Percentiles rank a stretch among this genome's conserved stretches.
phyloP scores from a whole-genome alignment of 768 basidiomycete genomes.

The Epithele typhae region DNA sequence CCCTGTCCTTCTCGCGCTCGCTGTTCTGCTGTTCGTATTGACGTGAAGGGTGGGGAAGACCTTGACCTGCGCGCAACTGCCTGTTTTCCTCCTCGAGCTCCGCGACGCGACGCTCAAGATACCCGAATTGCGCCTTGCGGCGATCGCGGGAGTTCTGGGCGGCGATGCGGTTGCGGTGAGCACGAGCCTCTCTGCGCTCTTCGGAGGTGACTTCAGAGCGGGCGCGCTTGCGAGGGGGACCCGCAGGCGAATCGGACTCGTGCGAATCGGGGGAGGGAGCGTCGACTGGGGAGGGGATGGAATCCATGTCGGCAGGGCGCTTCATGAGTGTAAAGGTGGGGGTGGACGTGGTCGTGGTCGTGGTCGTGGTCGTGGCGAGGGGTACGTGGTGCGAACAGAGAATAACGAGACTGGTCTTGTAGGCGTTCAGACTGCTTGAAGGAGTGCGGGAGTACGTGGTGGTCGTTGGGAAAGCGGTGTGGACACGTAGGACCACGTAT shows the following conservation, averaged over 20 bases:
- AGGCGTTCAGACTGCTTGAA: slow-evolving; percentile 20
- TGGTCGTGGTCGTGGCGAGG: neutral
- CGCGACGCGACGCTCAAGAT: slow-evolving; percentile 89
- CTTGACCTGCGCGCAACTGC: slow-evolving; percentile 54
- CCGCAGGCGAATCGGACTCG: slow-evolving; percentile 11
- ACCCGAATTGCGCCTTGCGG: slow-evolving; percentile 85
- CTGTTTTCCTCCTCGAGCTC: slow-evolving; percentile 85
- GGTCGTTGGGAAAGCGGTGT: slow-evolving; percentile 19
- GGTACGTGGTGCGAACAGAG: slow-evolving; percentile 17
- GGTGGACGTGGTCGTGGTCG: slow-evolving; percentile 11
- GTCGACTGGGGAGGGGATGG: slow-evolving; percentile 15
- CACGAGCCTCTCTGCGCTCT: slow-evolving; percentile 83
- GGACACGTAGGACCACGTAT: slow-evolving; percentile 25
- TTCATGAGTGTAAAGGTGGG: no score
- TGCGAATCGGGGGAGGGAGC: slow-evolving; percentile 19
- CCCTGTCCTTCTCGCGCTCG: slow-evolving; percentile 34
- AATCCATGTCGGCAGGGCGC: slow-evolving; percentile 23
- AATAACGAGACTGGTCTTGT: slow-evolving; percentile 23
- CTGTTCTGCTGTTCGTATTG: slow-evolving; percentile 24
- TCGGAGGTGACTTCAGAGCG: slow-evolving; percentile 62
- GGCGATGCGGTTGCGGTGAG: slow-evolving; percentile 89
- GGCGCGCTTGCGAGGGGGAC: slow-evolving; percentile 68
- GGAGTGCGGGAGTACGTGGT: slow-evolving; percentile 24
- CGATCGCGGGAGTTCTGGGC: slow-evolving; percentile 92
- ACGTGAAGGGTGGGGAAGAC: slow-evolving; percentile 18